Evolutionary conservation across 441 rosid genomes (phyloP), one percentile per base, ranked within the genome.

Genomic region (Bruguiera hainesii): DNA sequence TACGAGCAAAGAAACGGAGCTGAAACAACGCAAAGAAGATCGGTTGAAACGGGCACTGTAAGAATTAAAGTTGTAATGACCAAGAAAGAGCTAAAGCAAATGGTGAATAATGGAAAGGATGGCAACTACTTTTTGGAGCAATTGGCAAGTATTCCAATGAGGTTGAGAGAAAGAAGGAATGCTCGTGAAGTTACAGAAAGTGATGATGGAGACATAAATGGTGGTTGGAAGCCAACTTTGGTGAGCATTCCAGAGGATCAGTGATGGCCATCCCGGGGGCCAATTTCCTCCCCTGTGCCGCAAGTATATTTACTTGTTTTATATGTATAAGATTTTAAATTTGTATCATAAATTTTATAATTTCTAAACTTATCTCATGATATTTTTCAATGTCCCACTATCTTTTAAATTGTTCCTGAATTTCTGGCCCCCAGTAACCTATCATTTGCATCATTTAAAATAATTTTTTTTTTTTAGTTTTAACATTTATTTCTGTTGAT

Each of bases 161-260:
- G 67, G 76, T 71, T 78, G 53, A 67, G 71, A 25, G 57, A 61
- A 65, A 73, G 66, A 21, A 69, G 61, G 51, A 70, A 77, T 68
- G 35, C 67, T 33, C 46, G 25, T 10, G 56, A 2, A 28, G 73
- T 21, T 56, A 18, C 10, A 31, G 52, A 64, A 15, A 39, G 46
- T 10, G 46, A 63, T 23, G 63, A 21, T 7, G 69, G 56, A 7
- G 60, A 42, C 18, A 26, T 18, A 7, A 31, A 39, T 37, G 67
- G 67, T n/a, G 65, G 31, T 20, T 84, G 89, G 93, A 85, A 81
- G 79, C 93, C 89, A 23, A 64, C 66, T 61, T 76, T 89, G 73
- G 88, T 82, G 71, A 84, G 81, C 77, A 91, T 91, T 69, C 90
- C 91, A 1, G 97, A 89, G 70, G 77, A 82, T 20, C 78, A 73